Percentiles rank a stretch among this genome's conserved stretches.
These are phyloP conservation scores for Medicago arabica DNA, from an alignment of 306 rosid species.

Conservation along the genomic window DNA sequence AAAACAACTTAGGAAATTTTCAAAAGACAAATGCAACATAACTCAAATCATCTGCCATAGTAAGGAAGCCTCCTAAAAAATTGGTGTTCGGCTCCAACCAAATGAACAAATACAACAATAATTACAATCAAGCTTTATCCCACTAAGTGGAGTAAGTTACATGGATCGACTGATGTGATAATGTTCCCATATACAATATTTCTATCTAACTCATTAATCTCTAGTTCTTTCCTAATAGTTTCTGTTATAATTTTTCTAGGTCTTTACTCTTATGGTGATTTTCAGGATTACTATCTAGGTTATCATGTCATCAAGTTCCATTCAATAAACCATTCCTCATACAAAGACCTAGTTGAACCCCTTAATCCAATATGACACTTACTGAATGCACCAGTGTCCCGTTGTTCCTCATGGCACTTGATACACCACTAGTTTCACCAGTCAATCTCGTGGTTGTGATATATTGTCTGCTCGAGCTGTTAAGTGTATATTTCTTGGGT, in stretches of 20 bases:
- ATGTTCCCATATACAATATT: too few relatives aligned
- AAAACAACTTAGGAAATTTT: background rate
- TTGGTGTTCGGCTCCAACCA: slow-evolving; percentile 9
- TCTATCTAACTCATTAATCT: too few relatives aligned
- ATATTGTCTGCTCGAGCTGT: too few relatives aligned
- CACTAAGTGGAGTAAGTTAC: too few relatives aligned
- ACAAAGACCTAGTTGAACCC: background rate
- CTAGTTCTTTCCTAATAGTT: too few relatives aligned
- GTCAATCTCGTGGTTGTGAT: background rate
- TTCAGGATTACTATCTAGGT: background rate
- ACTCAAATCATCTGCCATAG: background rate
- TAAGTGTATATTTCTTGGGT: too few relatives aligned
- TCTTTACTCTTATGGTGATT: background rate
- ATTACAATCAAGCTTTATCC: too few relatives aligned
- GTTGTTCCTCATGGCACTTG: background rate
- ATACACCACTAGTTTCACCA: background rate
- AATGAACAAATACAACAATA: slow-evolving; percentile 1
- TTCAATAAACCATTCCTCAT: background rate
- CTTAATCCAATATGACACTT: background rate
- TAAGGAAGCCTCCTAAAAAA: background rate
- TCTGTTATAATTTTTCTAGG: too few relatives aligned
- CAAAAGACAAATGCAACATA: slow-evolving; percentile 6
- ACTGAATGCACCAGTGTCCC: background rate
- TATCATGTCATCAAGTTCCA: background rate
- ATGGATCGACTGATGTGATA: too few relatives aligned